Evolutionary conservation across 106 monocot species (phyloP).

Genomic region (Hemerocallis citrina): DNA sequence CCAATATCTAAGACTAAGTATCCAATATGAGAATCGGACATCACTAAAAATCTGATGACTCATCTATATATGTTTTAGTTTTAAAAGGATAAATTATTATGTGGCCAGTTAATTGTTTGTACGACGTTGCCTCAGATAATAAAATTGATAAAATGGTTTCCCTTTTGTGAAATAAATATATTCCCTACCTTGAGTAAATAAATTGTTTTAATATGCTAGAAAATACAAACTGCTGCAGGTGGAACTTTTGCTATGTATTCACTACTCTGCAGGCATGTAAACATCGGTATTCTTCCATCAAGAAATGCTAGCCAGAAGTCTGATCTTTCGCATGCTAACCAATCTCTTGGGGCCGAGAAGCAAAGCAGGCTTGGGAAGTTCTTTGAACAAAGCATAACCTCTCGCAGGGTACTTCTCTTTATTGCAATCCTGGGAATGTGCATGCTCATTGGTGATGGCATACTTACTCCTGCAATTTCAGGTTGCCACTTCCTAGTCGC

Average conservation of each 20-base stretch:
- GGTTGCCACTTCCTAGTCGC: slow-evolving; percentile 30
- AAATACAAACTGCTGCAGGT: slow-evolving; percentile 37
- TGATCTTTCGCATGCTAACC: not conserved
- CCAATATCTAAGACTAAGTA: too few species aligned
- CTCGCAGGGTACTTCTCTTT: slow-evolving; percentile 46
- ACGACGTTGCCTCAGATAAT: too few species aligned
- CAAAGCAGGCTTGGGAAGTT: slow-evolving; percentile 33
- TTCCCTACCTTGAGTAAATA: too few species aligned
- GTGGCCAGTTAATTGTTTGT: too few species aligned
- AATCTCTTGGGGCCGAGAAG: not conserved
- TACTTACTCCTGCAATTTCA: slow-evolving; percentile 85
- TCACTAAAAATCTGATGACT: too few species aligned
- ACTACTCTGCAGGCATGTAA: slow-evolving; percentile 55
- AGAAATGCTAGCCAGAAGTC: slow-evolving; percentile 7
- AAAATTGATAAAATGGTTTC: too few species aligned
- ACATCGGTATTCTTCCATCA: slow-evolving; percentile 56
- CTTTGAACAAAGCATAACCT: slow-evolving; percentile 42
- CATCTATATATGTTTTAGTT: too few species aligned
- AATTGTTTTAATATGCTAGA: too few species aligned
- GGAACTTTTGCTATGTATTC: slow-evolving; percentile 85
- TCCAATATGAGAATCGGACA: too few species aligned
- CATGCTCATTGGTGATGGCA: slow-evolving; percentile 92
- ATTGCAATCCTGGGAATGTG: slow-evolving; percentile 64
- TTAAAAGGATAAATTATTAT: too few species aligned
- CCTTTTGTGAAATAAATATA: too few species aligned